Base-by-base conservation (phyloP, 257 asterid species). In the Coffea eugenioides region DNA sequence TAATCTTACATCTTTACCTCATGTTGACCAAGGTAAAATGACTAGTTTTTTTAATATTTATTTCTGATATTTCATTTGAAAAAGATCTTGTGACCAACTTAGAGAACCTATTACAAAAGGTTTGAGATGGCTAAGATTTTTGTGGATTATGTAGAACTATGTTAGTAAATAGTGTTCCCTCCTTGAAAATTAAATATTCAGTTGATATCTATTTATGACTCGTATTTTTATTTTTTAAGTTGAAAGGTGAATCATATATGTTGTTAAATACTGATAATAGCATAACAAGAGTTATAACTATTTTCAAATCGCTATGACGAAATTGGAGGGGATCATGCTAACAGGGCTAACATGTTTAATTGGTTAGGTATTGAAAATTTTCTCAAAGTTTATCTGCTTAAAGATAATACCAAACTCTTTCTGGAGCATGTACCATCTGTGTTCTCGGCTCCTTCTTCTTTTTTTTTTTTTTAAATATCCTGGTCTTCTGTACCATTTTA, bases 21-120 rank as follows among this genome's bases (percentile, higher is more conserved):
- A 85, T 82, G 83, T 82, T 93, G 90, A 86, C 89, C 77, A 87
- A 91, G 98, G 98, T 95, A 89, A 77, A 86, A 84, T 69, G 62
- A 65, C 48, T 46, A 27, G 25, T 52, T 68, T 36, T 13, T 8
- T 36, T 27, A 36, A 7, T 62, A 8, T 41, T 43, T 61, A 54
- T 14, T 2, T 9, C 4, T 73, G 18, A n/a, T 49, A 34, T 31
- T 76, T 14, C 9, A 8, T 39, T 13, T 14, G 21, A 67, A 8
- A 34, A 15, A 25, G 49, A 10, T 69, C 7, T 7, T 69, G 31
- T 15, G 54, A 69, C 16, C 31, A 25, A 10, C 65, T 66, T 18
- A 61, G 52, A 77, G 62, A 27, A 77, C 74, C 11, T 68, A 51
- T 39, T 62, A 51, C 16, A 36, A 36, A 20, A 16, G 34, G 0